Evolutionary conservation across 306 rosid genomes (phyloP).

Genomic region (Quercus berberidifolia): DNA sequence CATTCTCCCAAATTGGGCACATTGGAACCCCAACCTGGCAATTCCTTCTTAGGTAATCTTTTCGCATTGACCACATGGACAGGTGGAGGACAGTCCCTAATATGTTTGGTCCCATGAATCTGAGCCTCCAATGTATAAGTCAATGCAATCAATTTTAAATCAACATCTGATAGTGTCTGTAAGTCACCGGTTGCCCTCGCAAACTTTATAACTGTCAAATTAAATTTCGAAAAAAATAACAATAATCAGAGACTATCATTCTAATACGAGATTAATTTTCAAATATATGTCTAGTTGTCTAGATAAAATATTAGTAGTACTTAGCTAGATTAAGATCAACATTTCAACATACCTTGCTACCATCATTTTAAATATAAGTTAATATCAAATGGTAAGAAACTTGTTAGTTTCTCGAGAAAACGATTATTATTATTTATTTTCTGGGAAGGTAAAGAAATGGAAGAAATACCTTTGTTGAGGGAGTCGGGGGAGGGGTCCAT

Average conservation of each 20-base stretch:
- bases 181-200: slow-evolving; percentile 55
- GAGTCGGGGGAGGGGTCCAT: slow-evolving; percentile 51
- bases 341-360: no score
- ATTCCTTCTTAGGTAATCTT: slow-evolving; percentile 83
- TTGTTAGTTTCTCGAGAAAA: no score
- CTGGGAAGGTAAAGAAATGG: neutral
- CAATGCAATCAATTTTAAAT: slow-evolving; percentile 50
- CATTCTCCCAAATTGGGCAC: slow-evolving; percentile 85
- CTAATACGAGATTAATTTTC: no score
- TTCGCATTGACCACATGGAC: slow-evolving; percentile 49
- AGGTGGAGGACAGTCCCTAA: slow-evolving; percentile 53
- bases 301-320: neutral
- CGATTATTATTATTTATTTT: neutral
- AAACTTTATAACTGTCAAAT: slow-evolving; percentile 41
- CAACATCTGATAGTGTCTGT: slow-evolving; percentile 53
- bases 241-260: no score
- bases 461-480: slow-evolving; percentile 37
- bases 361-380: no score
- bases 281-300: no score
- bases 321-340: no score
- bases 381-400: no score
- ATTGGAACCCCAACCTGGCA: slow-evolving; percentile 89
- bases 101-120: slow-evolving; percentile 42
- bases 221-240: no score
- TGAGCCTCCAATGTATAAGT: slow-evolving; percentile 48